These are phyloP conservation scores for Monosporascus sp. DNA, from an alignment of 2,329 filamentous ascomycete species.

Conservation along the genomic window DNA sequence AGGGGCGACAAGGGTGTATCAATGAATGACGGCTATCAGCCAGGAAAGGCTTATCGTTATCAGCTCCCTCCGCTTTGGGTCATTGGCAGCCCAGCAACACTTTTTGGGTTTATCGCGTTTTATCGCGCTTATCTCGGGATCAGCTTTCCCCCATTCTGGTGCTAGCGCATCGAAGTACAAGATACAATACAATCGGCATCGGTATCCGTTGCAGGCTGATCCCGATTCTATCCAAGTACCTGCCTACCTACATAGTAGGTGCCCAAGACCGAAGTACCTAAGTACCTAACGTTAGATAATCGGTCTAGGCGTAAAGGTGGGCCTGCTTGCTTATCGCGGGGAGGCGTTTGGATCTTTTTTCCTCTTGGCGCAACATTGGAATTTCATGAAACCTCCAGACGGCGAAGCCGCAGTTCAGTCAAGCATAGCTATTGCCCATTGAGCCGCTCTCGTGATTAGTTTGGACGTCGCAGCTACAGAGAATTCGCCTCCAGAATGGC, in stretches of 20 bases:
- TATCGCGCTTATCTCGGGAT: background rate
- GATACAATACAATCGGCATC: background rate
- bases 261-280: too few relatives aligned
- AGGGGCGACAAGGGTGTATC: background rate
- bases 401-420: background rate
- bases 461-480: background rate
- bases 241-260: too few relatives aligned
- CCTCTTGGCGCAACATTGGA: too few relatives aligned
- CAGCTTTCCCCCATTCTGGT: background rate
- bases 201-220: background rate
- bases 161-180: too few relatives aligned
- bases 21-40: background rate
- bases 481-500: constrained; percentile 21
- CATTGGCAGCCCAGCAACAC: background rate
- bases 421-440: too few relatives aligned
- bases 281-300: too few relatives aligned
- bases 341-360: too few relatives aligned
- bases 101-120: background rate
- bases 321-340: background rate
- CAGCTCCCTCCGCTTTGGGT: background rate
- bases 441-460: background rate
- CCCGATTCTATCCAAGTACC: background rate
- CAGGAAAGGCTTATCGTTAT: background rate
- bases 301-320: too few relatives aligned
- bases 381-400: too few relatives aligned